These are phyloP conservation scores for Colletotrichum tofieldiae DNA, from an alignment of 2,329 filamentous ascomycete genomes.

Conservation along the genomic window DNA sequence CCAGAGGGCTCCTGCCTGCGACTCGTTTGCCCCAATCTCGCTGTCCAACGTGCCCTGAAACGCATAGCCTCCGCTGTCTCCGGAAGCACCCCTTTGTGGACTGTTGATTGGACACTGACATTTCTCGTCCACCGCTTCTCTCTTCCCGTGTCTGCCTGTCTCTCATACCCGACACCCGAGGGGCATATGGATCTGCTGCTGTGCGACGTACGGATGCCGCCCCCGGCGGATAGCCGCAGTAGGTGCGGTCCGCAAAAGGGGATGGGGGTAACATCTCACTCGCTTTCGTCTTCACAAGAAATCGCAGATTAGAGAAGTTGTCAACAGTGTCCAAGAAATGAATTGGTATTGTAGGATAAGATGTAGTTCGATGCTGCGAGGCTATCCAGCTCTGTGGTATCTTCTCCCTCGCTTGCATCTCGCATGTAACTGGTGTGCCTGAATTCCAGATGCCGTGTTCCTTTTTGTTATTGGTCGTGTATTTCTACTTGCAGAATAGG, in stretches of 20 bases:
- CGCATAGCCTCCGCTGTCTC: conserved; percentile 3
- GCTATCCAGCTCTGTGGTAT: conserved; percentile 34
- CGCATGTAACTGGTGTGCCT: background rate
- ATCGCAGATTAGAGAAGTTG: background rate
- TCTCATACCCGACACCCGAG: background rate
- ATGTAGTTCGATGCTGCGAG: conserved; percentile 7
- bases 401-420: conserved; percentile 25
- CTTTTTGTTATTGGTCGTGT: background rate
- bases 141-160: background rate
- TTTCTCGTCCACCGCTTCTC: conserved; percentile 1
- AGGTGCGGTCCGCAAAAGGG: background rate
- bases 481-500: conserved; percentile 2
- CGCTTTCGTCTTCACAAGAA: background rate
- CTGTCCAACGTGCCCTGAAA: background rate
- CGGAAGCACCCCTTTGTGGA: no score
- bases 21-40: conserved; percentile 8
- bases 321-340: background rate
- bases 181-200: background rate
- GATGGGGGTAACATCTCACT: no score
- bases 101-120: background rate
- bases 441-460: conserved; percentile 5
- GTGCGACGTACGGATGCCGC: background rate
- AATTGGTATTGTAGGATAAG: background rate
- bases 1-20: background rate
- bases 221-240: background rate